A percentile compares a stretch with the other conserved stretches of the same genome.
These are phyloP conservation scores for Sicyos edulis DNA, from an alignment of 306 rosid genomes.

Conservation along the genomic window DNA sequence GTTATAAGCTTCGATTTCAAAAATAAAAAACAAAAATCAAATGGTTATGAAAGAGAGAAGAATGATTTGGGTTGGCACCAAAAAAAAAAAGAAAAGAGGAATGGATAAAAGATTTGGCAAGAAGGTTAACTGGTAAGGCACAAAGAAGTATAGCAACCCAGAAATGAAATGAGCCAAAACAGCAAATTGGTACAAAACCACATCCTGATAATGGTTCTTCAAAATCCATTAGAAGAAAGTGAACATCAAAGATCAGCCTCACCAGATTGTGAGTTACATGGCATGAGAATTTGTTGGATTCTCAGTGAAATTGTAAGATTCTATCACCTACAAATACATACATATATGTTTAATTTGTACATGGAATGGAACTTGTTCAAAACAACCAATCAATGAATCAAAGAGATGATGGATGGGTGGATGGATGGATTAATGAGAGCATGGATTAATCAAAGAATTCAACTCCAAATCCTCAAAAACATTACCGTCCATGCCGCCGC, in stretches of 20 bases:
- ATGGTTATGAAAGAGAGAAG: no score
- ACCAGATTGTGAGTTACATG: not conserved
- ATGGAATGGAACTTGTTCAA: not conserved
- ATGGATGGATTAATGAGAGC: no score
- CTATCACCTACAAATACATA: not conserved
- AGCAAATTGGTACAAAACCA: not conserved
- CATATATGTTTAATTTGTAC: conserved; percentile 2
- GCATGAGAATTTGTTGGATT: not conserved
- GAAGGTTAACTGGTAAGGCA: not conserved
- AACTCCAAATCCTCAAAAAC: conserved; percentile 35
- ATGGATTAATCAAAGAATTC: conserved; percentile 31
- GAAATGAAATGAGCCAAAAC: not conserved
- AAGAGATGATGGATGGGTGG: not conserved
- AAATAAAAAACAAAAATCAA: no score
- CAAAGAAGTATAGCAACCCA: not conserved
- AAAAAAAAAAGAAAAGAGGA: no score
- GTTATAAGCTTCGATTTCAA: no score
- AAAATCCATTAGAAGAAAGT: not conserved
- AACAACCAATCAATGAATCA: conserved; percentile 5
- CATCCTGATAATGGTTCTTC: not conserved
- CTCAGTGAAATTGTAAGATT: not conserved
- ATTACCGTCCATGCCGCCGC: conserved; percentile 21
- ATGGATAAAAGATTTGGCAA: not conserved
- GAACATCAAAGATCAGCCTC: not conserved
- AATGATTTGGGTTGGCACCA: no score